phyloP scores from a whole-genome alignment of 768 basidiomycete species.

The Termitomyces bulborhizus region DNA sequence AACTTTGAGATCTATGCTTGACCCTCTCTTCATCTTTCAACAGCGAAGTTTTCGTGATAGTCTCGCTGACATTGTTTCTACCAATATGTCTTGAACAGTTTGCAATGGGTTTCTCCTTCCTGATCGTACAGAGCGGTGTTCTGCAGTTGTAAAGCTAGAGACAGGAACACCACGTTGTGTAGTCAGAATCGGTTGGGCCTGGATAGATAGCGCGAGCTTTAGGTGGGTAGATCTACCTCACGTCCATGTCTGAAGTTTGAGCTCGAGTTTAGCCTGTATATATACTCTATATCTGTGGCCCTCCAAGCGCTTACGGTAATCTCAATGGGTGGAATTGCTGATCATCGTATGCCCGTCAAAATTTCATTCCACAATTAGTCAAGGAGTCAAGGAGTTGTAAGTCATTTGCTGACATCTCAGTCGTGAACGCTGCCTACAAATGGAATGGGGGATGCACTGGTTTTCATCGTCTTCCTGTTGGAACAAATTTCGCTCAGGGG shows the following conservation, averaged over 20 bases:
- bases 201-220: constrained; percentile 91
- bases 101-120: constrained; percentile 81
- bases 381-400: no score
- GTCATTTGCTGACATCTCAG: no score
- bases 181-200: constrained; percentile 74
- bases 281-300: constrained; percentile 83
- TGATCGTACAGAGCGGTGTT: constrained; percentile 59
- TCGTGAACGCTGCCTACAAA: no score
- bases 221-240: constrained; percentile 43
- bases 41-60: constrained; percentile 79
- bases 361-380: no score
- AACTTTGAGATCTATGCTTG: neutral
- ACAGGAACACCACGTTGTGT: constrained; percentile 51
- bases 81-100: constrained; percentile 86
- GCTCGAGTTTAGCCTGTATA: constrained; percentile 57
- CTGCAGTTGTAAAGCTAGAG: constrained; percentile 16
- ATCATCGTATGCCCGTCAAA: constrained; percentile 79
- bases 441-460: no score
- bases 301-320: constrained; percentile 91
- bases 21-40: neutral
- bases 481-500: no score
- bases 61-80: constrained; percentile 74
- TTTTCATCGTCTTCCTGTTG: no score
- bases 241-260: neutral
- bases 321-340: constrained; percentile 88